Evolutionary conservation across 345 rosid genomes (phyloP).

Genomic region (Eucalyptus globulus): DNA sequence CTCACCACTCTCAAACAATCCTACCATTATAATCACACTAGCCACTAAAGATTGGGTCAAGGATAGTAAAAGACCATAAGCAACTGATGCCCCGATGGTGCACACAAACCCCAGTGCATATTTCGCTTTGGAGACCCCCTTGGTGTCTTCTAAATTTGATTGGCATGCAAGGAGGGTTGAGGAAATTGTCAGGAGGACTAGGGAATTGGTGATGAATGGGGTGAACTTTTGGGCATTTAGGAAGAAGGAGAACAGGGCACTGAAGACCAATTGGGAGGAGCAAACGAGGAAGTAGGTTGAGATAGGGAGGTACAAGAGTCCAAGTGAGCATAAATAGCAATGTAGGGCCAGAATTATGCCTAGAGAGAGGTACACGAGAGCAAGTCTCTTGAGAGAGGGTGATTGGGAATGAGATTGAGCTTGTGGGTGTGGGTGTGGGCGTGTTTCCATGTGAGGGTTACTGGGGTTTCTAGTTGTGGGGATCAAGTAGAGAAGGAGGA

Average conservation of each 20-base stretch:
- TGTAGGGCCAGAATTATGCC: neutral
- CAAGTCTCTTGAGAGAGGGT: slow-evolving; percentile 3
- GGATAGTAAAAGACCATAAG: slow-evolving; percentile 6
- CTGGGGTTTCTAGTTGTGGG: neutral
- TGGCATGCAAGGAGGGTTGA: slow-evolving; percentile 19
- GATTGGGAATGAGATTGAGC: neutral
- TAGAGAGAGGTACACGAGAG: neutral
- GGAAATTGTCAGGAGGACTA: slow-evolving; percentile 26
- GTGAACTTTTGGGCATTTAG: slow-evolving; percentile 26
- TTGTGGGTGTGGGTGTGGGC: neutral
- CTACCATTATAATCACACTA: neutral
- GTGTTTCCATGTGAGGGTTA: neutral
- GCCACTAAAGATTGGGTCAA: slow-evolving; percentile 4
- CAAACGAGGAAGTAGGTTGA: slow-evolving; percentile 16
- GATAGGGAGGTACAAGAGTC: slow-evolving; percentile 24
- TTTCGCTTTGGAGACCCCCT: neutral
- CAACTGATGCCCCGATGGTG: slow-evolving; percentile 10
- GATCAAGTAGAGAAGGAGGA: slow-evolving; percentile 8
- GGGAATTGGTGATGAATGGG: slow-evolving; percentile 12
- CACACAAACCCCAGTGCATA: slow-evolving; percentile 25
- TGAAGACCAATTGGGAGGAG: slow-evolving; percentile 29
- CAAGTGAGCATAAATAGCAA: slow-evolving; percentile 16
- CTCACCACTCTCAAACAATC: slow-evolving; percentile 30
- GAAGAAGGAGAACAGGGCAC: slow-evolving; percentile 25
- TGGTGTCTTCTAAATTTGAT: neutral